These are phyloP conservation scores for Takakia lepidozioides DNA, from an alignment of 225 moss, liverwort and hornwort species.

Conservation along the genomic window DNA sequence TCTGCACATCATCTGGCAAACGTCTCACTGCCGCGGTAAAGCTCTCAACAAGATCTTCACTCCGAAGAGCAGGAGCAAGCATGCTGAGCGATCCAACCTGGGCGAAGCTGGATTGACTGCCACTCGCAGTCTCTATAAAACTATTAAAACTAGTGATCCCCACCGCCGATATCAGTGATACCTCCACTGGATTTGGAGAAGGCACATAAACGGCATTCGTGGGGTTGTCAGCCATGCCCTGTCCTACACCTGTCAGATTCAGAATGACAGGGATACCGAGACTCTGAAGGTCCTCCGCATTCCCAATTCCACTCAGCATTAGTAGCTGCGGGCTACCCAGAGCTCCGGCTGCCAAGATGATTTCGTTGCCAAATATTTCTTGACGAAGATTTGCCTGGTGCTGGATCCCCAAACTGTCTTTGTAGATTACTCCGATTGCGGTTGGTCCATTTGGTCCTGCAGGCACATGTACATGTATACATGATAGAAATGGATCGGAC, in stretches of 20 bases:
- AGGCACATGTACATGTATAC: too few relatives aligned
- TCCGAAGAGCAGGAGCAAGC: constrained; percentile 51
- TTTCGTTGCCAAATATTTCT: constrained; percentile 27
- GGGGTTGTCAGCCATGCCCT: constrained; percentile 65
- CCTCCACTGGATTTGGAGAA: constrained; percentile 43
- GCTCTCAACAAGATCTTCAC: constrained; percentile 16
- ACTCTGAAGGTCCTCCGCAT: constrained; percentile 27
- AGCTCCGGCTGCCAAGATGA: constrained; percentile 59
- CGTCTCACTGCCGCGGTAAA: constrained; percentile 20
- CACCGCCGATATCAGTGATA: constrained; percentile 41
- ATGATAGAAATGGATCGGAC: too few relatives aligned
- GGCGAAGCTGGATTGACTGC: constrained; percentile 22
- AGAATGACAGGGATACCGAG: constrained; percentile 48
- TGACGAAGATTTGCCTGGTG: constrained; percentile 38
- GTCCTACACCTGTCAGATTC: constrained; percentile 50
- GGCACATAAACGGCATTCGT: constrained; percentile 54
- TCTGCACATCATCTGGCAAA: constrained; percentile 18
- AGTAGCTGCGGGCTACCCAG: constrained; percentile 77
- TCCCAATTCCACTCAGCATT: constrained; percentile 69
- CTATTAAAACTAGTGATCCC: constrained; percentile 53
- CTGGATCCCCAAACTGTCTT: constrained; percentile 31
- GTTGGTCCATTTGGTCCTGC: constrained; percentile 11
- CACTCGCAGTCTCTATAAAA: constrained; percentile 65
- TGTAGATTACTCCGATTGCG: constrained; percentile 47
- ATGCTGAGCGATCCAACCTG: constrained; percentile 40